Percentiles rank a stretch among this genome's conserved stretches.
Conservation (phyloP, 1,139 yeast species). For the Taphrina pruni region DNA sequence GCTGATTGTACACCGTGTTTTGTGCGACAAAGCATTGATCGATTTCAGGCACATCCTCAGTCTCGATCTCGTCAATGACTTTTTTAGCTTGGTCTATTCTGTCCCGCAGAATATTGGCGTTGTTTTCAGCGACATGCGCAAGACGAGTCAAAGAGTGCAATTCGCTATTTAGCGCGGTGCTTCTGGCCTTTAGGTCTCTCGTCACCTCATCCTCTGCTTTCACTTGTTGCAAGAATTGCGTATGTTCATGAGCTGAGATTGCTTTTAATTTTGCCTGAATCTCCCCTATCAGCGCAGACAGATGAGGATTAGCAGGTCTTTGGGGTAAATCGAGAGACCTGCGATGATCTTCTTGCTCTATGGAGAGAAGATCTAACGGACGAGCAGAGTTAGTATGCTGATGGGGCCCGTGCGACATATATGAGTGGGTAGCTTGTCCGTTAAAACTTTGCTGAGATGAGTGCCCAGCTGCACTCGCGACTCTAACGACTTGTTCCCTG, state of each 20-base stretch:
- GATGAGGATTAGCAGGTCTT: constrained; percentile 4
- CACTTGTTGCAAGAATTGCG: not conserved
- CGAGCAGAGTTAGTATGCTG: not conserved
- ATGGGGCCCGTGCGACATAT: no score
- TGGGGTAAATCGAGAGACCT: not conserved
- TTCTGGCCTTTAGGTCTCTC: not conserved
- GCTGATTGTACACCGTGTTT: constrained; percentile 43
- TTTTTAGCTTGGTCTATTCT: constrained; percentile 6
- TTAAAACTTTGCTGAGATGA: no score
- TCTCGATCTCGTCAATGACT: not conserved
- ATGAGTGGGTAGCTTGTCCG: no score
- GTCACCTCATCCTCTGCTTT: constrained; percentile 1
- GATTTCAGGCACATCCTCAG: constrained; percentile 5
- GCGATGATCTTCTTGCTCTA: not conserved
- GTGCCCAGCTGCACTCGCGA: no score
- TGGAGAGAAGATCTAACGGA: not conserved
- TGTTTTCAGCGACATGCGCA: constrained; percentile 4
- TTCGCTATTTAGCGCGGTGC: not conserved
- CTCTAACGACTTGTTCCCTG: no score
- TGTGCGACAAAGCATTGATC: constrained; percentile 33
- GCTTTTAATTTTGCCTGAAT: not conserved
- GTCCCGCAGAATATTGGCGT: constrained; percentile 8
- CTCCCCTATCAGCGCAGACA: not conserved
- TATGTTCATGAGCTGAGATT: not conserved
- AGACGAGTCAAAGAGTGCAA: not conserved